Conservation (phyloP, 2,329 filamentous ascomycete genomes). For the Alternaria alternata region DNA sequence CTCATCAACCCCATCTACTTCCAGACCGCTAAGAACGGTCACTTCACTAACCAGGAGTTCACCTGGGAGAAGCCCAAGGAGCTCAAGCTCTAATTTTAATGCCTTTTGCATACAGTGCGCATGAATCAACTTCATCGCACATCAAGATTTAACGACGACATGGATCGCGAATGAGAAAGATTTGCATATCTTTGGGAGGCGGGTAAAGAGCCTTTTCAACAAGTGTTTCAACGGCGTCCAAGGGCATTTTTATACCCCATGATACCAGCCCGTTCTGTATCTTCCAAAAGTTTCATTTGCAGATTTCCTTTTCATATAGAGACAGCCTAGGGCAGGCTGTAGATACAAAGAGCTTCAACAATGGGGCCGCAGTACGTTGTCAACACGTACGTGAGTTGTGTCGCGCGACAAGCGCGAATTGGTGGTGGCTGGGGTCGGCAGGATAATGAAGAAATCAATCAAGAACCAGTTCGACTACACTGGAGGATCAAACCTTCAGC, state of each 20-base stretch:
- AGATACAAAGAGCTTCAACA: slow-evolving; percentile 35
- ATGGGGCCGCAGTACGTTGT: slow-evolving; percentile 35
- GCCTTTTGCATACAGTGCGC: slow-evolving; percentile 43
- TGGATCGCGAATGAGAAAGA: slow-evolving; percentile 25
- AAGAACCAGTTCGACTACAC: neutral
- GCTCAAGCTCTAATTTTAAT: slow-evolving; percentile 78
- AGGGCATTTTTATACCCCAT: slow-evolving; percentile 43
- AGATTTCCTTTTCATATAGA: slow-evolving; percentile 29
- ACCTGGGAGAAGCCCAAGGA: slow-evolving; percentile 98
- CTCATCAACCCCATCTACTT: slow-evolving; percentile 96
- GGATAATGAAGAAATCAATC: slow-evolving; percentile 5
- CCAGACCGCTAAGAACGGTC: slow-evolving; percentile 98
- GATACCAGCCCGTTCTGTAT: slow-evolving; percentile 39
- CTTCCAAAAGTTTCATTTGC: slow-evolving; percentile 43
- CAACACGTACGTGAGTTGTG: slow-evolving; percentile 36
- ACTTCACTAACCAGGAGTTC: slow-evolving; percentile 99
- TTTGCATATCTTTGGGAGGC: slow-evolving; percentile 50
- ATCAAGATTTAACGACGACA: slow-evolving; percentile 40
- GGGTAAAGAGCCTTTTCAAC: slow-evolving; percentile 50
- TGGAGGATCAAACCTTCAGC: neutral
- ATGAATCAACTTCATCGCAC: slow-evolving; percentile 53
- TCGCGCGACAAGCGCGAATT: slow-evolving; percentile 7
- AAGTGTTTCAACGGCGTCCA: slow-evolving; percentile 49
- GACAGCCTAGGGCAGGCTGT: slow-evolving; percentile 28
- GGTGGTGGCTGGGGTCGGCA: slow-evolving; percentile 1